phyloP scores from a whole-genome alignment of 202 grass and related monocot genomes.

The Sporobolus alterniflorus region DNA sequence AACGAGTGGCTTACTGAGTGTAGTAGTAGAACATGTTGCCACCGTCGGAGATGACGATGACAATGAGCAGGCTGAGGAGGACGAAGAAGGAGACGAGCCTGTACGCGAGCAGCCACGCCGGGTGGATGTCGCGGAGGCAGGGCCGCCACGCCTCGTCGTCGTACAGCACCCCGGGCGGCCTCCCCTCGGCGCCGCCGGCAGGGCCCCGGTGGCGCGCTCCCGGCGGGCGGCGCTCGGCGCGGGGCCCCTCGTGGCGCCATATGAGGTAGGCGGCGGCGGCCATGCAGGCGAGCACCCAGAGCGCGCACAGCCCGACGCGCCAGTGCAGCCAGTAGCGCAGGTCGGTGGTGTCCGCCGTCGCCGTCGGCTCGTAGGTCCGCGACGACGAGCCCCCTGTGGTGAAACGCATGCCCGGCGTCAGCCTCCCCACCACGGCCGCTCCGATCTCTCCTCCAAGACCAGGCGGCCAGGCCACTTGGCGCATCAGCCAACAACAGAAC shows the following conservation, averaged over 20 bases:
- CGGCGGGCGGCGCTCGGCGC: conserved; percentile 14
- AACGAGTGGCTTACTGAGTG: conserved; percentile 65
- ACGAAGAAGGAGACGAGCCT: conserved; percentile 77
- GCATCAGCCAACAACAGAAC: conserved; percentile 6
- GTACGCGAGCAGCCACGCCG: conserved; percentile 73
- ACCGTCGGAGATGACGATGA: conserved; percentile 76
- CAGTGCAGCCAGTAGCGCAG: conserved; percentile 73
- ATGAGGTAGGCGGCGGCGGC: conserved; percentile 54
- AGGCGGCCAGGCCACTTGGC: neutral
- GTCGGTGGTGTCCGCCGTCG: conserved; percentile 62
- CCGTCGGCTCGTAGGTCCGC: conserved; percentile 58
- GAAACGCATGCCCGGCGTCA: conserved; percentile 46
- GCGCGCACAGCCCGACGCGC: conserved; percentile 58
- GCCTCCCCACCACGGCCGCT: neutral
- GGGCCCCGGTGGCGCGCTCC: neutral
- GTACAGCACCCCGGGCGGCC: conserved; percentile 56
- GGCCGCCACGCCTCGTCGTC: conserved; percentile 86
- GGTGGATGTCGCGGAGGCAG: conserved; percentile 80
- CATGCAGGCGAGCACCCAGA: conserved; percentile 68
- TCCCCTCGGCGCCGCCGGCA: neutral
- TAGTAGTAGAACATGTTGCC: conserved; percentile 86
- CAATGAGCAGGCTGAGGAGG: conserved; percentile 69
- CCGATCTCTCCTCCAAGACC: neutral
- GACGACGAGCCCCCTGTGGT: conserved; percentile 45
- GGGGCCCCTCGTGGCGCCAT: conserved; percentile 67